phyloP scores from a whole-genome alignment of 1,284 basidiomycete genomes.

The Tylopilus sp. region DNA sequence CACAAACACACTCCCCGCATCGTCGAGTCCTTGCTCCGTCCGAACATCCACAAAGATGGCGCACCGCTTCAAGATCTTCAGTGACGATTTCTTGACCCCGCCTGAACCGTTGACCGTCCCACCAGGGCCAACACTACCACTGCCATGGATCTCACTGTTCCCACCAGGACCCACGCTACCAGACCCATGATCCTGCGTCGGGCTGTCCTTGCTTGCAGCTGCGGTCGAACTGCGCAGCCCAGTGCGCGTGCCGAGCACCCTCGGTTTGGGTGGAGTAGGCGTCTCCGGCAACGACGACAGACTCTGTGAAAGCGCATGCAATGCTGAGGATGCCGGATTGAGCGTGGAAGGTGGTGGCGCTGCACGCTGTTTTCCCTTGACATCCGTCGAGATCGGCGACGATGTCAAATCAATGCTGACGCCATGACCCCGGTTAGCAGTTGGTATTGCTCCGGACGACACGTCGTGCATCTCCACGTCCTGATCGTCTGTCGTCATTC shows the following conservation, averaged over 20 bases:
- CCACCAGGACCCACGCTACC: constrained; percentile 25
- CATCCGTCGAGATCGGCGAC: constrained; percentile 36
- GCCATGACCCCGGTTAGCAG: not conserved
- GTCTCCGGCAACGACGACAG: constrained; percentile 57
- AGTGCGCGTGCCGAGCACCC: constrained; percentile 38
- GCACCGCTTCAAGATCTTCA: constrained; percentile 77
- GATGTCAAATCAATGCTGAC: constrained; percentile 22
- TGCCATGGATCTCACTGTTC: constrained; percentile 18
- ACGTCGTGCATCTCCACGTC: constrained; percentile 13
- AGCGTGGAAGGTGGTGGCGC: constrained; percentile 52
- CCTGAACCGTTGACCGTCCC: constrained; percentile 31
- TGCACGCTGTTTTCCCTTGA: constrained; percentile 36
- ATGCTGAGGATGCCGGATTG: constrained; percentile 66
- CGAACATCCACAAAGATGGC: constrained; percentile 91
- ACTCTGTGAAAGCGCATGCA: constrained; percentile 67
- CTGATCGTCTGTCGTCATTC: not conserved
- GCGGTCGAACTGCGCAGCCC: constrained; percentile 53
- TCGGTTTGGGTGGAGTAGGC: constrained; percentile 52
- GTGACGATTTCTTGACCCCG: constrained; percentile 33
- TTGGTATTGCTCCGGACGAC: not conserved
- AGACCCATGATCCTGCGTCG: constrained; percentile 30
- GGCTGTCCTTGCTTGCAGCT: constrained; percentile 41
- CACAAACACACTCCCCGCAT: constrained; percentile 85
- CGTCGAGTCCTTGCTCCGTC: constrained; percentile 88
- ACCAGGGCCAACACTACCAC: constrained; percentile 28